Evolutionary conservation across 2,329 filamentous ascomycete species (phyloP).

Genomic region (Xylariomycetidae sp.): DNA sequence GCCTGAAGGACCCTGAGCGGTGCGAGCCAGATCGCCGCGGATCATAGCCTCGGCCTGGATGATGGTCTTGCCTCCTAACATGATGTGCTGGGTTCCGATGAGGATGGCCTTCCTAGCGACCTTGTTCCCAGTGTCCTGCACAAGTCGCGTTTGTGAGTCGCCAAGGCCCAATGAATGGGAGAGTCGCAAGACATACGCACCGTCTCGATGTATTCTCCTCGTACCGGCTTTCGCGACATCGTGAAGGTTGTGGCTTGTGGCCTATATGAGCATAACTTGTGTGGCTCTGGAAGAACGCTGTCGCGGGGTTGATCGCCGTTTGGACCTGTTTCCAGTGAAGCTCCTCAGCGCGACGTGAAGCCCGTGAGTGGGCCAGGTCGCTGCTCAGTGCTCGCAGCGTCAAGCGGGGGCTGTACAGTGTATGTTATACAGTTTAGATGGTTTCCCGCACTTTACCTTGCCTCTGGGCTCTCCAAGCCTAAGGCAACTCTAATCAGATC

Average conservation of each 20-base stretch:
- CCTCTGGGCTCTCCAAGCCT: too few relatives aligned
- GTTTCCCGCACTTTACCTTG: too few relatives aligned
- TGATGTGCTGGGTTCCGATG: slow-evolving; percentile 95
- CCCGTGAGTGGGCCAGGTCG: too few relatives aligned
- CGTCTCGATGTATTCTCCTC: slow-evolving; percentile 95
- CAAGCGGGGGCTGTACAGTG: too few relatives aligned
- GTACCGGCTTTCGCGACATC: slow-evolving; percentile 72
- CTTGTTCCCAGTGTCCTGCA: slow-evolving; percentile 94
- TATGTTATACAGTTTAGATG: too few relatives aligned
- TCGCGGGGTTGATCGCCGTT: too few relatives aligned
- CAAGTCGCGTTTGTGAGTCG: slow-evolving; percentile 5
- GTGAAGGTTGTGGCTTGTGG: slow-evolving; percentile 23
- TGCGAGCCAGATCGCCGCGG: slow-evolving; percentile 75
- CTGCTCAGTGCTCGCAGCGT: too few relatives aligned
- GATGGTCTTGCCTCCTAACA: slow-evolving; percentile 90
- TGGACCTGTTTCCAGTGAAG: too few relatives aligned
- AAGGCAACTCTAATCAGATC: too few relatives aligned
- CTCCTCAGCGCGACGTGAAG: too few relatives aligned
- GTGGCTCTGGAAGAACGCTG: not conserved
- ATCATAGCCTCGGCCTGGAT: slow-evolving; percentile 95
- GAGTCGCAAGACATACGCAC: slow-evolving; percentile 42
- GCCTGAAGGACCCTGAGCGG: slow-evolving; percentile 38
- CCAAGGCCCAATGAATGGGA: not conserved
- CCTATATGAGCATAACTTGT: too few relatives aligned
- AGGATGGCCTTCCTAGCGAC: slow-evolving; percentile 88